Evolutionary conservation across 345 rosid genomes (phyloP), one percentile per base, ranked within the genome.

Genomic region (Firmiana major): DNA sequence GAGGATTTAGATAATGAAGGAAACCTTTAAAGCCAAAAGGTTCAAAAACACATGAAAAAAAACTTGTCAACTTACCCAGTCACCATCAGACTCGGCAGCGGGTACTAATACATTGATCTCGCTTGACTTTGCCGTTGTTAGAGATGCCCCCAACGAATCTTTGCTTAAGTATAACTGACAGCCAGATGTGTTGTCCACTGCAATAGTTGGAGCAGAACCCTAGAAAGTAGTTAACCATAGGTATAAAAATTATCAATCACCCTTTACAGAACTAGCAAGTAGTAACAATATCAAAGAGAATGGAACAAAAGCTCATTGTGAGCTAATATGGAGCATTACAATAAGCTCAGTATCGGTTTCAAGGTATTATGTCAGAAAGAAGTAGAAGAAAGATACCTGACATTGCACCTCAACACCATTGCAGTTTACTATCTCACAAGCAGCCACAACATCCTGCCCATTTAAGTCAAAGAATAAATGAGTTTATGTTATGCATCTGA

Each of bases 341-440:
- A 11, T 60, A 43, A 21, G 10, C 15, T 34, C 68, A 2, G 40
- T 21, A 42, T 63, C 49, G 19, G 26, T 40, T 73, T 31, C 40
- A 38, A 49, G 57, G 45, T 45, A 42, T 45, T 70, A 24, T 7
- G 13, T 46, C 78, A 54, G 12, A 68, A 36, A 19, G 34, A 42
- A 70, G 60, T 62, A 58, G 40, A 82, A 46, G 57, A 76, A 24
- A 74, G 46, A 77, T 88, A 97, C 99, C 98, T 92, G 99, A 78
- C 99, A 97, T 78, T 97, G 99, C 81, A 92, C 95, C 88, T 97
- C 98, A 69, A 94, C 94, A 55, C 93, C 88, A 82, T 58, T 91
- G 89, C 97, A 92, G 77, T 97, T 97, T 54, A 94, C 99, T 82
- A 92, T 81, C 90, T 97, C 99, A 87, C 84, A 97, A 77, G 99